Percentiles rank a stretch among this genome's conserved stretches.
phyloP scores from a whole-genome alignment of 495 filamentous ascomycete genomes.

The Penicillium diatomitis region DNA sequence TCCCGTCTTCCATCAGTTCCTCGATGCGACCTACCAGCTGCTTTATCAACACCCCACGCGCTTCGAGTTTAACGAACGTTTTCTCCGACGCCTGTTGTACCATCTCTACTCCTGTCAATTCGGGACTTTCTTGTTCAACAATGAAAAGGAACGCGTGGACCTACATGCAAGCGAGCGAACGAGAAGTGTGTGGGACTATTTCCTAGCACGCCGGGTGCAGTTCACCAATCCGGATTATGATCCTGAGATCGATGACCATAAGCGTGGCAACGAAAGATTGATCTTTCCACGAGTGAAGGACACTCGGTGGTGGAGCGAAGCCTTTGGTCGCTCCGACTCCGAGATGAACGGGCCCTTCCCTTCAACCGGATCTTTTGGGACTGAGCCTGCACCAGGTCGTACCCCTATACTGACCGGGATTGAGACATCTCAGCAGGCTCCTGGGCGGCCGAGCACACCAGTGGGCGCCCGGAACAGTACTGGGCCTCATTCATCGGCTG shows the following conservation, averaged over 20 bases:
- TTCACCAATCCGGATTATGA: constrained; percentile 80
- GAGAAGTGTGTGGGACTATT: constrained; percentile 93
- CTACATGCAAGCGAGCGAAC: constrained; percentile 60
- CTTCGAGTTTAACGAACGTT: constrained; percentile 96
- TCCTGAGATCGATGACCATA: constrained; percentile 61
- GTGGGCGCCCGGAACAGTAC: constrained; percentile 14
- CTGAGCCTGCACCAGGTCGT: constrained; percentile 13
- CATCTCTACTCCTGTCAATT: constrained; percentile 96
- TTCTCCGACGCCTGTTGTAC: constrained; percentile 82
- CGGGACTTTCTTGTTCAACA: constrained; percentile 93
- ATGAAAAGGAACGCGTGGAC: constrained; percentile 81
- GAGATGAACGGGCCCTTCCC: constrained; percentile 78
- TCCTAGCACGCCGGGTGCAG: constrained; percentile 65
- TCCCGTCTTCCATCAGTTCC: constrained; percentile 97
- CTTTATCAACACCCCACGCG: constrained; percentile 77
- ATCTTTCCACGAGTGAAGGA: constrained; percentile 64
- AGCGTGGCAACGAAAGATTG: constrained; percentile 70
- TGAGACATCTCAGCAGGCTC: constrained; percentile 33
- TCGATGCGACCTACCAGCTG: constrained; percentile 90
- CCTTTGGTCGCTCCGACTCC: constrained; percentile 72
- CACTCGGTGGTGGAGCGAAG: constrained; percentile 85
- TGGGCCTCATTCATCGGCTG: constrained; percentile 20
- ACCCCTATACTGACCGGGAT: constrained; percentile 37
- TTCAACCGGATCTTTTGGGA: constrained; percentile 2
- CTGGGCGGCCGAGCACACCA: constrained; percentile 17